Evolutionary conservation across 306 rosid species (phyloP).

Genomic region (Glycyrrhiza uralensis): DNA sequence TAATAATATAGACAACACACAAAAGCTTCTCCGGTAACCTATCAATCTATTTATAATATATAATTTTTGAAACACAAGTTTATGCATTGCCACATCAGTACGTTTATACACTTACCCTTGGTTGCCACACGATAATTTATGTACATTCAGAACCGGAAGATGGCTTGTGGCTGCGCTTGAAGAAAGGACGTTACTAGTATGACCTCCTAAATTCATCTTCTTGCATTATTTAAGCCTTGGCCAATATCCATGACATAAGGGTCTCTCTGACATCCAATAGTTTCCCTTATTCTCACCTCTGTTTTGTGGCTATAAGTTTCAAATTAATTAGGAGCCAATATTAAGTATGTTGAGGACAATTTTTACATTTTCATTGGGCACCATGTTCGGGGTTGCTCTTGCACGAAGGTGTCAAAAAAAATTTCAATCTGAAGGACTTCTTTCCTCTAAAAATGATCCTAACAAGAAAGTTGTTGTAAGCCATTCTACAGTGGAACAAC

Average conservation of each 20-base stretch:
- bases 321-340: background rate
- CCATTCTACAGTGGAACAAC: background rate
- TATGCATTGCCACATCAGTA: too few species aligned
- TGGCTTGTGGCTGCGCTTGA: background rate
- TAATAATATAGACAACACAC: too few species aligned
- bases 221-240: slow-evolving; percentile 12
- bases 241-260: background rate
- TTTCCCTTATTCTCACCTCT: background rate
- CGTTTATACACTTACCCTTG: too few species aligned
- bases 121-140: too few species aligned
- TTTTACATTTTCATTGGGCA: slow-evolving; percentile 31
- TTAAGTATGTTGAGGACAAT: slow-evolving; percentile 22
- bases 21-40: too few species aligned
- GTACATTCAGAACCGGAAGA: background rate
- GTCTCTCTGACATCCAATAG: background rate
- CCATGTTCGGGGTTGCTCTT: slow-evolving; percentile 26
- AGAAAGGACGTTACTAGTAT: slow-evolving; percentile 11
- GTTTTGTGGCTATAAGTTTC: background rate
- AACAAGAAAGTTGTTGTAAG: slow-evolving; percentile 22
- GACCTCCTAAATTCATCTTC: background rate
- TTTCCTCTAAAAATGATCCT: slow-evolving; percentile 4
- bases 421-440: slow-evolving; percentile 21
- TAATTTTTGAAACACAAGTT: too few species aligned
- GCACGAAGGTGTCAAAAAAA: background rate
- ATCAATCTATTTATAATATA: too few species aligned